Evolutionary conservation across 129 eudicot genomes (phyloP), one percentile per base, ranked within the genome.

Genomic region (Flaveria ramosissima): DNA sequence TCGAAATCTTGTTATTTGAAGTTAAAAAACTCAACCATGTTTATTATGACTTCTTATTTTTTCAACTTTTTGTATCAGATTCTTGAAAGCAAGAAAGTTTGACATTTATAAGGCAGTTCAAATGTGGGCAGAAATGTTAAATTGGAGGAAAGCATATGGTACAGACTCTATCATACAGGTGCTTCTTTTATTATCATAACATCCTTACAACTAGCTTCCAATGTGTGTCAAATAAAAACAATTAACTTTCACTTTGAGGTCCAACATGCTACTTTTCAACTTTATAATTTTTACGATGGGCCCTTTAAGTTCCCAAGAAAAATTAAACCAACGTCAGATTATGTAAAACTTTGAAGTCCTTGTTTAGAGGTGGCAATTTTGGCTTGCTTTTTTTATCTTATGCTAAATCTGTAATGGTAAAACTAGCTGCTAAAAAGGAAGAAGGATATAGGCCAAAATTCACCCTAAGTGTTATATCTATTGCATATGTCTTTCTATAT

Each of bases 61-160:
- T 1, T 36, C 56, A 74, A 66, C 73, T 32, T 27, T 68, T 41
- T 56, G 30, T 77, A 83, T 80, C 92, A 91, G 98, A 82, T 94
- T 94, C 62, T 80, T 91, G 80, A 94, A 85, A 81, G 98, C 98
- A 81, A 91, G 98, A 76, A 91, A 91, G 64, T 89, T 91, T 47
- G 98, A 94, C 78, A 76, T 91, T 83, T 88, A 86, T 77, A 94
- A 87, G 78, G 83, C 97, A 9, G 78, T 88, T 56, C 86, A 84
- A 70, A 94, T 94, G 98, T 94, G 98, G 98, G 60, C 71, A 21
- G 98, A 94, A 51, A 94, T 94, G 98, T 82, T 94, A 59, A 87
- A 84, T 56, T 94, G 98, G 98, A 89, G 98, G 89, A 87, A 84
- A 83, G 96, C 84, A 53, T 80, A 85, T 52, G 84, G 96, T 43